These are phyloP conservation scores for Xerocomus minutiporus DNA, from an alignment of 1,284 basidiomycete species.

Conservation along the genomic window DNA sequence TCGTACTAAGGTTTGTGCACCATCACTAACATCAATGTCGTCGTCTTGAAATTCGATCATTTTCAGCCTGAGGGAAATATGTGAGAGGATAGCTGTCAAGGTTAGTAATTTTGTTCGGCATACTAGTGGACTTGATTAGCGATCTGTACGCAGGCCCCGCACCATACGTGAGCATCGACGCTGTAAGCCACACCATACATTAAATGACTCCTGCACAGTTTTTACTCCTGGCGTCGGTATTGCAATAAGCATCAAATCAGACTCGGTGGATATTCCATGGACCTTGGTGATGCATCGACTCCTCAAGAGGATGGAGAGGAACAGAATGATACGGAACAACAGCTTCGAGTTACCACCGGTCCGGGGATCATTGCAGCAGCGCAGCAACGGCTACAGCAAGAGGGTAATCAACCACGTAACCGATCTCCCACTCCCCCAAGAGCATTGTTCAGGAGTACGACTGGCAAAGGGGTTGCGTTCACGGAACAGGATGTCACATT, in stretches of 20 bases:
- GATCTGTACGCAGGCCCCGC: constrained; percentile 57
- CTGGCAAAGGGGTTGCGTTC: constrained; percentile 81
- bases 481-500: constrained; percentile 74
- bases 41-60: background rate
- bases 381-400: constrained; percentile 39
- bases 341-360: constrained; percentile 35
- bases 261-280: constrained; percentile 76
- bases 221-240: constrained; percentile 82
- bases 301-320: constrained; percentile 41
- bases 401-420: constrained; percentile 39
- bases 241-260: constrained; percentile 85
- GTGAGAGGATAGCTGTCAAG: constrained; percentile 77
- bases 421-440: constrained; percentile 74
- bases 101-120: constrained; percentile 32
- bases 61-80: constrained; percentile 71
- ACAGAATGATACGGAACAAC: constrained; percentile 36
- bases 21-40: background rate
- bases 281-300: constrained; percentile 43
- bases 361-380: constrained; percentile 45
- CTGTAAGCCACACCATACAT: background rate
- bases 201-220: constrained; percentile 40
- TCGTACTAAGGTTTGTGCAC: constrained; percentile 60
- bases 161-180: constrained; percentile 61
- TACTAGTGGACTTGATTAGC: constrained; percentile 1
- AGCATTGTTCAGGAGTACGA: constrained; percentile 73